A percentile compares a stretch with the other conserved stretches of the same genome.
Conservation (phyloP, 1,284 basidiomycete genomes). For the Tausonia pullulans region DNA sequence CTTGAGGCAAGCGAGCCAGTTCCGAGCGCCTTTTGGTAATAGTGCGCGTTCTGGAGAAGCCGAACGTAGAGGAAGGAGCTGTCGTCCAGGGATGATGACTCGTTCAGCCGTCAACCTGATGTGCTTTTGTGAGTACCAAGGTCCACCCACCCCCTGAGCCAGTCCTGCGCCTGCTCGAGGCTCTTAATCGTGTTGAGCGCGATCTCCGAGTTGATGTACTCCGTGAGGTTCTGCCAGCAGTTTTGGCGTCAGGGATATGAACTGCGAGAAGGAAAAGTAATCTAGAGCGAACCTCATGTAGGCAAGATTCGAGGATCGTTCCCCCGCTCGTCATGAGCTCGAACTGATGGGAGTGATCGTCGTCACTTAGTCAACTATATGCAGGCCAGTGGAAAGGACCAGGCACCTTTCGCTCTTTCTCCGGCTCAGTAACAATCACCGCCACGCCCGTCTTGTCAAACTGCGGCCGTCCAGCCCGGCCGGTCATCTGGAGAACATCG, state of each 20-base stretch:
- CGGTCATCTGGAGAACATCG: conserved; percentile 32
- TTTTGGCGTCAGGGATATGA: too few relatives aligned
- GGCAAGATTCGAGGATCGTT: conserved; percentile 3
- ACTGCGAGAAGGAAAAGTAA: too few relatives aligned
- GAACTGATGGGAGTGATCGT: background rate
- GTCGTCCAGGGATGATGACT: background rate
- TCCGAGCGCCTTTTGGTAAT: conserved; percentile 50
- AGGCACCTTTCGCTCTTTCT: conserved; percentile 60
- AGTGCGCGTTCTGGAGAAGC: conserved; percentile 64
- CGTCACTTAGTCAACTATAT: background rate
- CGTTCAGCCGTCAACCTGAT: too few relatives aligned
- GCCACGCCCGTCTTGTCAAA: conserved; percentile 63
- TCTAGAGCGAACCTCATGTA: conserved; percentile 7
- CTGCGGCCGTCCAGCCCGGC: conserved; percentile 61
- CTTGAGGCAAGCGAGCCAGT: conserved; percentile 24
- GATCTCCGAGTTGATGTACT: conserved; percentile 88
- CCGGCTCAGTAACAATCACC: conserved; percentile 64
- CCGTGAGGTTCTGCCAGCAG: conserved; percentile 49
- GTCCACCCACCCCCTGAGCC: conserved; percentile 41
- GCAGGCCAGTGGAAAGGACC: background rate
- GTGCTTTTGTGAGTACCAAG: too few relatives aligned
- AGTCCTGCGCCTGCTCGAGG: conserved; percentile 51
- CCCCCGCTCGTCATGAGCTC: conserved; percentile 20
- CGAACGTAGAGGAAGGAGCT: conserved; percentile 71
- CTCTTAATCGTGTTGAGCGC: conserved; percentile 66